phyloP scores from a whole-genome alignment of 1,284 basidiomycete species.

The Laetiporus sulphureus region DNA sequence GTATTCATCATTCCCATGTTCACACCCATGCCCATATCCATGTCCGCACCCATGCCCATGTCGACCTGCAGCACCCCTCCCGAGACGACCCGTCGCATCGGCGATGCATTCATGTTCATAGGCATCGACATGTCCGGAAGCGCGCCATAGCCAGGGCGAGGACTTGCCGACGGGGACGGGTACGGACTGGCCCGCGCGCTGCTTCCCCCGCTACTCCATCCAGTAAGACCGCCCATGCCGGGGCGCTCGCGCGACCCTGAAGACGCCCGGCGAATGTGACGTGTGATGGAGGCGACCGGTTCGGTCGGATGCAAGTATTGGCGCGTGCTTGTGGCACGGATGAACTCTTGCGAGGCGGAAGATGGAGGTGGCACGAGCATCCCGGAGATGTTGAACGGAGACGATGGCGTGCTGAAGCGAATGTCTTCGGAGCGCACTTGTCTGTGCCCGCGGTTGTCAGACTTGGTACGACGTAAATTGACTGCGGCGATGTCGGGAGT shows the following conservation, averaged over 20 bases:
- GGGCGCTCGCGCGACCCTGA: slow-evolving; percentile 49
- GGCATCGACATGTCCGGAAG: slow-evolving; percentile 24
- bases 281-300: slow-evolving; percentile 30
- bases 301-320: slow-evolving; percentile 40
- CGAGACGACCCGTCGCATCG: slow-evolving; percentile 10
- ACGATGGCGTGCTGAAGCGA: slow-evolving; percentile 18
- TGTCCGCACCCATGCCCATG: slow-evolving; percentile 11
- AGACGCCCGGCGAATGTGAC: slow-evolving; percentile 53
- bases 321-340: slow-evolving; percentile 22
- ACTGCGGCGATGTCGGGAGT: slow-evolving; percentile 33
- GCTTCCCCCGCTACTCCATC: slow-evolving; percentile 23
- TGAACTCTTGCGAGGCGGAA: slow-evolving; percentile 37
- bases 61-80: slow-evolving; percentile 10
- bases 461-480: slow-evolving; percentile 33
- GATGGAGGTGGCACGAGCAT: slow-evolving; percentile 31
- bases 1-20: slow-evolving; percentile 9
- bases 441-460: slow-evolving; percentile 36
- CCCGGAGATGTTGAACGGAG: slow-evolving; percentile 11
- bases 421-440: slow-evolving; percentile 18
- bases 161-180: slow-evolving; percentile 50
- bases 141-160: slow-evolving; percentile 22
- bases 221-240: slow-evolving; percentile 21
- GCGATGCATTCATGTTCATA: slow-evolving; percentile 12
- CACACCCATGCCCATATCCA: slow-evolving; percentile 12
- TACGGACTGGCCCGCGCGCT: slow-evolving; percentile 43